Percentiles rank a stretch among this genome's conserved stretches.
phyloP scores from a whole-genome alignment of 345 rosid species.

The Ailanthus altissimus region DNA sequence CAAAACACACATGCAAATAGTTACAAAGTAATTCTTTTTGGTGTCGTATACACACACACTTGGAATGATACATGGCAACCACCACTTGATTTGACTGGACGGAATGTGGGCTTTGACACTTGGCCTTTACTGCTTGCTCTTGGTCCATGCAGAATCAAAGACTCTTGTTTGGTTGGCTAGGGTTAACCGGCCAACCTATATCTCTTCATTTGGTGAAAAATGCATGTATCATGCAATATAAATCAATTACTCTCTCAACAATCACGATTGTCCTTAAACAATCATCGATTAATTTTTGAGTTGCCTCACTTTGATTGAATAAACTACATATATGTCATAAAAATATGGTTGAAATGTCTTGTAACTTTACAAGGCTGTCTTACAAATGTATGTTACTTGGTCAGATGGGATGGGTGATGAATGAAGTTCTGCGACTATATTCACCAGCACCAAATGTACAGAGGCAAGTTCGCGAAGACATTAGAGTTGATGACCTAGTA shows the following conservation, averaged over 20 bases:
- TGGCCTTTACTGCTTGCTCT: background rate
- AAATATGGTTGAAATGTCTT: too few relatives aligned
- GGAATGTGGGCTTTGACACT: background rate
- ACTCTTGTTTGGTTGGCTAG: background rate
- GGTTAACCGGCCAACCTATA: background rate
- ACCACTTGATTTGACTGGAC: background rate
- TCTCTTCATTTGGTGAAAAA: too few relatives aligned
- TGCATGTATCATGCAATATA: background rate
- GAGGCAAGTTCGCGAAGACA: slow-evolving; percentile 71
- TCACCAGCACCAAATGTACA: slow-evolving; percentile 85
- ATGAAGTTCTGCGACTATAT: slow-evolving; percentile 74
- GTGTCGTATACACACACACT: background rate
- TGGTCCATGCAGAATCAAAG: background rate
- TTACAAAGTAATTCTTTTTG: background rate
- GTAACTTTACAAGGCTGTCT: too few relatives aligned
- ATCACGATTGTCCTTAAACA: too few relatives aligned
- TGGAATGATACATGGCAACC: slow-evolving; percentile 2
- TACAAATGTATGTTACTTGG: background rate
- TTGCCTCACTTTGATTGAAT: too few relatives aligned
- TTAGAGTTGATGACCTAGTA: slow-evolving; percentile 38
- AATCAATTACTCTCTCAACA: background rate
- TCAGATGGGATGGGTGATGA: slow-evolving; percentile 96
- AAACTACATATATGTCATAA: too few relatives aligned
- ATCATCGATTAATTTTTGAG: too few relatives aligned
- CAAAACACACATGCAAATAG: background rate